These are phyloP conservation scores for Phalaenopsis equestris DNA, from an alignment of 106 monocot species.

Conservation along the genomic window DNA sequence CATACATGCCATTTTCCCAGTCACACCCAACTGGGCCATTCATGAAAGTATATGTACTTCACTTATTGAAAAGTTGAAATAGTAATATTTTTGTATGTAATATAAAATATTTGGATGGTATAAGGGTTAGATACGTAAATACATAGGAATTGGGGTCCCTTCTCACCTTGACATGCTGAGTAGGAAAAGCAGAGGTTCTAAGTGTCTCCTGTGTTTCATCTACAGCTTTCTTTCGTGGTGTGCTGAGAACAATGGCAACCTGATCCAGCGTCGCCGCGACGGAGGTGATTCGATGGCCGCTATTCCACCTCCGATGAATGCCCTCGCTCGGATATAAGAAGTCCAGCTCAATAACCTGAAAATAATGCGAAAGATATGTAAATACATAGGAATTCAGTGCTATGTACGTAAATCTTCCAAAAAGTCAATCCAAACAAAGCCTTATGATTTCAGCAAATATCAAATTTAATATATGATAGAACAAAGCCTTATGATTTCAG, in stretches of 20 bases:
- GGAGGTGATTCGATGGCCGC: constrained; percentile 78
- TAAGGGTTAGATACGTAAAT: not conserved
- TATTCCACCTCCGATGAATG: constrained; percentile 79
- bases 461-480: no score
- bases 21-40: no score
- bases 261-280: constrained; percentile 84
- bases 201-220: constrained; percentile 93
- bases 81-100: no score
- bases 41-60: no score
- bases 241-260: constrained; percentile 74
- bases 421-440: not conserved
- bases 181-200: constrained; percentile 75
- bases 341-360: constrained; percentile 81
- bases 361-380: not conserved
- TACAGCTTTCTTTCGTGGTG: constrained; percentile 55
- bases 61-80: no score
- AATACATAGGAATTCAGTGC: not conserved
- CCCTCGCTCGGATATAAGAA: constrained; percentile 87
- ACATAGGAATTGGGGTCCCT: not conserved
- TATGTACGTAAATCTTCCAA: not conserved
- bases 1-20: no score
- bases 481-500: no score
- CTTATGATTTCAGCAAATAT: not conserved
- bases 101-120: no score
- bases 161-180: constrained; percentile 78